Conservation (phyloP, 208 protist genomes). For the Vickermania spadyakhi region DNA sequence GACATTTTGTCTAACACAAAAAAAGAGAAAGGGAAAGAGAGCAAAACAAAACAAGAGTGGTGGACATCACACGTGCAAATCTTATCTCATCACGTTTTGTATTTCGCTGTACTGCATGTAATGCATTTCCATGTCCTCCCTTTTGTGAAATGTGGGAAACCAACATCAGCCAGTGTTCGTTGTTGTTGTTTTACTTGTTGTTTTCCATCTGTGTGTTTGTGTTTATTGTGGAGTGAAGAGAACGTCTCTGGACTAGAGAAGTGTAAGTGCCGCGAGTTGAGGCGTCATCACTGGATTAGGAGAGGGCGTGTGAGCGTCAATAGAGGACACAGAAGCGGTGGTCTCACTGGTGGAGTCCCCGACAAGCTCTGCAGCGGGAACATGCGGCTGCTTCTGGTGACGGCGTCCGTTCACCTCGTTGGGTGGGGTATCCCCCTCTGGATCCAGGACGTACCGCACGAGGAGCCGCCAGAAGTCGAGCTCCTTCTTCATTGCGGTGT, state of each 20-base stretch:
- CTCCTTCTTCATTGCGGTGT: not conserved
- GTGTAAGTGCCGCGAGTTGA: slow-evolving; percentile 12
- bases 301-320: slow-evolving; percentile 5
- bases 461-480: not conserved
- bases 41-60: slow-evolving; percentile 6
- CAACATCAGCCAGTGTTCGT: too few species aligned
- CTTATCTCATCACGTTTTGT: not conserved
- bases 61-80: not conserved
- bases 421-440: slow-evolving; percentile 9
- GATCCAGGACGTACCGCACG: slow-evolving; percentile 1
- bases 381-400: not conserved
- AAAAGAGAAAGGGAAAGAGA: not conserved
- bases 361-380: not conserved
- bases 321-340: not conserved
- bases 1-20: slow-evolving; percentile 3
- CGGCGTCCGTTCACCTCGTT: not conserved
- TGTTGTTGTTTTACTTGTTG: too few species aligned
- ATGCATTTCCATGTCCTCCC: too few species aligned
- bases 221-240: slow-evolving; percentile 1
- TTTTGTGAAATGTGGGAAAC: too few species aligned
- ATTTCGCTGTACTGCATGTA: not conserved
- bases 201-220: not conserved
- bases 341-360: not conserved
- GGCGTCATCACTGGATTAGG: slow-evolving; percentile 23
- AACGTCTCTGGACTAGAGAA: slow-evolving; percentile 11